A percentile compares a stretch with the other conserved stretches of the same genome.
Conservation (phyloP, 2,329 filamentous ascomycete genomes). For the Monosporascus sp. region DNA sequence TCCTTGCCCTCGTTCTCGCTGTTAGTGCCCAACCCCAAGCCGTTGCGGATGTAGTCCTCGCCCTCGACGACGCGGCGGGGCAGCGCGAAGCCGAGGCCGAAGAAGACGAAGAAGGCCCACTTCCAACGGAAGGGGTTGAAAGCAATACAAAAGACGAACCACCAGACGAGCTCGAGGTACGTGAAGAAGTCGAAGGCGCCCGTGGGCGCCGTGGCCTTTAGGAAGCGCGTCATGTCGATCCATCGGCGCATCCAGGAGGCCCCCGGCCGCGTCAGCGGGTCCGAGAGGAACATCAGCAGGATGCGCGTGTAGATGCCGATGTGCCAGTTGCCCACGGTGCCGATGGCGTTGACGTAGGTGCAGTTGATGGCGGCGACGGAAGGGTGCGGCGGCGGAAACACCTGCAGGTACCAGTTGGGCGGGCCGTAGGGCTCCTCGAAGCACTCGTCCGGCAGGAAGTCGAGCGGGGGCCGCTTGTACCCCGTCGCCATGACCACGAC, state of each 20-base stretch:
- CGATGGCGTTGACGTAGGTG: slow-evolving; percentile 76
- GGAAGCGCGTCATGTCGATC: slow-evolving; percentile 74
- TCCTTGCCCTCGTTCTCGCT: slow-evolving; percentile 21
- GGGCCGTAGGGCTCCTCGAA: slow-evolving; percentile 70
- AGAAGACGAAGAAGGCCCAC: slow-evolving; percentile 79
- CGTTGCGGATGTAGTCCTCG: slow-evolving; percentile 58
- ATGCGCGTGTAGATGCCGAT: slow-evolving; percentile 87
- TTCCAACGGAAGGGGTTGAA: slow-evolving; percentile 89
- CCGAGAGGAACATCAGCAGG: slow-evolving; percentile 78
- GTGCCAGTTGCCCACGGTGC: slow-evolving; percentile 80
- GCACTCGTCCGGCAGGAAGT: slow-evolving; percentile 67
- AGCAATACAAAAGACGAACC: slow-evolving; percentile 73
- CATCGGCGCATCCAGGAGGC: slow-evolving; percentile 74
- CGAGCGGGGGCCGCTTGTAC: slow-evolving; percentile 66
- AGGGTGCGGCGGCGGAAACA: slow-evolving; percentile 70
- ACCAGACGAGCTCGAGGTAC: slow-evolving; percentile 77
- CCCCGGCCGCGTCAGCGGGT: slow-evolving; percentile 68
- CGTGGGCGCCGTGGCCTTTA: slow-evolving; percentile 66
- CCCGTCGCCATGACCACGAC: slow-evolving; percentile 81
- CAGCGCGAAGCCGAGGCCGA: slow-evolving; percentile 62
- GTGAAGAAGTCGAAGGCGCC: slow-evolving; percentile 87
- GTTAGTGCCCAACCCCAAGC: slow-evolving; percentile 35
- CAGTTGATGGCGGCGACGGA: slow-evolving; percentile 74
- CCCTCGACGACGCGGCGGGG: slow-evolving; percentile 61
- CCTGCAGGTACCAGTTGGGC: slow-evolving; percentile 85